A percentile compares a stretch with the other conserved stretches of the same genome.
phyloP scores from a whole-genome alignment of 1,139 yeast genomes.

The Geotrichum candidum region DNA sequence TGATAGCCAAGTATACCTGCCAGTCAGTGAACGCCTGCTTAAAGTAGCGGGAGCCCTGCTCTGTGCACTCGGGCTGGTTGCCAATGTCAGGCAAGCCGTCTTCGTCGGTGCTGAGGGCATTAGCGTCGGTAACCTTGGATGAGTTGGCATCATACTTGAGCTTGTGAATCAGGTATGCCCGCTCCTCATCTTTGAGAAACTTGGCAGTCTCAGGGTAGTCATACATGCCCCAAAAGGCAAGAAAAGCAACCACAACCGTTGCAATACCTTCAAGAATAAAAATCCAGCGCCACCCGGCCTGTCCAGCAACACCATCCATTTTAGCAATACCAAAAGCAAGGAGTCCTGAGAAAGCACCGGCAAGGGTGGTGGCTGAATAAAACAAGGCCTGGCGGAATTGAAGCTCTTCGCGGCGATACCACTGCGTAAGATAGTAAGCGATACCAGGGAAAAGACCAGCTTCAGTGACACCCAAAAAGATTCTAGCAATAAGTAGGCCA shows the following conservation, averaged over 20 bases:
- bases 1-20: slow-evolving; percentile 25
- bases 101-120: neutral
- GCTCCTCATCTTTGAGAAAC: slow-evolving; percentile 46
- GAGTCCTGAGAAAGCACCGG: slow-evolving; percentile 28
- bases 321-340: slow-evolving; percentile 37
- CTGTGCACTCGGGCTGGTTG: slow-evolving; percentile 4
- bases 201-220: slow-evolving; percentile 46
- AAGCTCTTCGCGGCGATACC: slow-evolving; percentile 34
- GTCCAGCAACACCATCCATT: slow-evolving; percentile 22
- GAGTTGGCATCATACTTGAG: slow-evolving; percentile 33
- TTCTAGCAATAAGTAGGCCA: slow-evolving; percentile 40
- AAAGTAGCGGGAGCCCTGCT: slow-evolving; percentile 23
- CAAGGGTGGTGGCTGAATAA: slow-evolving; percentile 38
- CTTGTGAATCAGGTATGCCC: slow-evolving; percentile 43
- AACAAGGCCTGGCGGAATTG: slow-evolving; percentile 53
- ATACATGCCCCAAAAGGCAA: slow-evolving; percentile 45
- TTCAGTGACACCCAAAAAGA: slow-evolving; percentile 33
- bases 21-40: slow-evolving; percentile 32
- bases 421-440: slow-evolving; percentile 27
- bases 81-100: neutral
- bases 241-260: slow-evolving; percentile 7
- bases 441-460: slow-evolving; percentile 32
- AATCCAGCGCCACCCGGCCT: slow-evolving; percentile 15
- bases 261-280: slow-evolving; percentile 13
- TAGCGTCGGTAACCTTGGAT: slow-evolving; percentile 13